Evolutionary conservation across 2,329 filamentous ascomycete species (phyloP).

Genomic region (Ceratocystis huliohia): DNA sequence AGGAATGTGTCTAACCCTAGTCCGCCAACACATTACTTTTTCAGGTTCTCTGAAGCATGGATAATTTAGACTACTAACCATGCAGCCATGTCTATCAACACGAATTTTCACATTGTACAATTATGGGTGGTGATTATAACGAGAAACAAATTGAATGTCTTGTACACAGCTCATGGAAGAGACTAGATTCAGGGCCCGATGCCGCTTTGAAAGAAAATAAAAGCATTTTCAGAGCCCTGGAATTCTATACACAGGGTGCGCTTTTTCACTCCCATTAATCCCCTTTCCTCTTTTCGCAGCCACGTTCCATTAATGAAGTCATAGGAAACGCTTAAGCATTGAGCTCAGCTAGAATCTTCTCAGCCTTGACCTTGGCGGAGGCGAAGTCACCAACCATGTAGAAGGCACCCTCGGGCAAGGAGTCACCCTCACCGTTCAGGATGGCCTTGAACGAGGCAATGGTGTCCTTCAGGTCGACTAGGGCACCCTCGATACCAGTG

Average conservation of each 20-base stretch:
- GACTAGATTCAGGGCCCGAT: slow-evolving; percentile 26
- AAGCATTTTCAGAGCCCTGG: neutral
- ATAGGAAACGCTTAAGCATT: slow-evolving; percentile 31
- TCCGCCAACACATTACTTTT: neutral
- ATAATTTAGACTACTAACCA: neutral
- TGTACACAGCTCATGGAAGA: slow-evolving; percentile 51
- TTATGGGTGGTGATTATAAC: slow-evolving; percentile 17
- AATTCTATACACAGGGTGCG: slow-evolving; percentile 19
- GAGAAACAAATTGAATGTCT: slow-evolving; percentile 41
- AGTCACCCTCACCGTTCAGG: slow-evolving; percentile 86
- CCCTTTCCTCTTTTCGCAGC: slow-evolving; percentile 19
- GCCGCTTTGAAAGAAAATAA: neutral
- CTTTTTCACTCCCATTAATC: slow-evolving; percentile 19
- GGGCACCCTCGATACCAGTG: slow-evolving; percentile 87
- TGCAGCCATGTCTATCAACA: neutral
- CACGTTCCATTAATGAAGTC: slow-evolving; percentile 4
- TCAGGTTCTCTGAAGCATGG: neutral
- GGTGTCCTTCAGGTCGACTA: slow-evolving; percentile 98
- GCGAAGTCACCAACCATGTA: slow-evolving; percentile 98
- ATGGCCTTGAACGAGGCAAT: slow-evolving; percentile 96
- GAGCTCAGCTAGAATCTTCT: slow-evolving; percentile 98
- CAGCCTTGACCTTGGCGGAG: slow-evolving; percentile 87
- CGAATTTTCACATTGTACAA: slow-evolving; percentile 27
- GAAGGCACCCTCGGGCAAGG: slow-evolving; percentile 84
- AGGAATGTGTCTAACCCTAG: neutral